Evolutionary conservation across 495 filamentous ascomycete species (phyloP).

Genomic region (Aspergillus egyptiacus): DNA sequence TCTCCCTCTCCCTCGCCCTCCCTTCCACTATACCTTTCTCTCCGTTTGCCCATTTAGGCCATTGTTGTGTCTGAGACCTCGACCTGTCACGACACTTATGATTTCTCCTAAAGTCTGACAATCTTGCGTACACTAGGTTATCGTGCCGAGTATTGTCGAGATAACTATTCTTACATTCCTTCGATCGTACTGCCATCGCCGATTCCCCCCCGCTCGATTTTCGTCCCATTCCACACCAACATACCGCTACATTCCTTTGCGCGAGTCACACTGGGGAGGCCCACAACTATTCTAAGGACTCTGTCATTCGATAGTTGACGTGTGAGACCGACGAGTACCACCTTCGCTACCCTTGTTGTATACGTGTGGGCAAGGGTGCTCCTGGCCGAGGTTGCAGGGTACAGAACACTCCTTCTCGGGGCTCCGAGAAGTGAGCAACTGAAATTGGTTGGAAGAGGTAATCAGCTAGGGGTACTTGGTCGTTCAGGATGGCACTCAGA

Average conservation of each 20-base stretch:
- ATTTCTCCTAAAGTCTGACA: too few relatives aligned
- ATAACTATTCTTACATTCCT: conserved; percentile 1
- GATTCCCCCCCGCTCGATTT: conserved; percentile 19
- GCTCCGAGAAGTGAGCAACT: conserved; percentile 41
- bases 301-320: not conserved
- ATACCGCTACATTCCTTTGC: conserved; percentile 3
- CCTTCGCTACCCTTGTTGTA: not conserved
- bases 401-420: conserved; percentile 42
- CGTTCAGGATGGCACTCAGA: conserved; percentile 25
- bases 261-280: conserved; percentile 2
- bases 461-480: conserved; percentile 7
- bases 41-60: conserved; percentile 14
- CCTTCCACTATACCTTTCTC: conserved; percentile 17
- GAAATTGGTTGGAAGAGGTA: conserved; percentile 13
- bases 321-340: not conserved
- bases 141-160: not conserved
- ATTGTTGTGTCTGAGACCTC: conserved; percentile 2
- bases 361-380: not conserved
- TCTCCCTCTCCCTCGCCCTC: conserved; percentile 25
- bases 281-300: not conserved
- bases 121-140: conserved; percentile 12
- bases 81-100: too few relatives aligned
- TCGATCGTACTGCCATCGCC: too few relatives aligned
- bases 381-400: not conserved
- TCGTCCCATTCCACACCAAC: conserved; percentile 28